Base-by-base conservation (phyloP, 768 basidiomycete species). In the Tylopilus intermedius region DNA sequence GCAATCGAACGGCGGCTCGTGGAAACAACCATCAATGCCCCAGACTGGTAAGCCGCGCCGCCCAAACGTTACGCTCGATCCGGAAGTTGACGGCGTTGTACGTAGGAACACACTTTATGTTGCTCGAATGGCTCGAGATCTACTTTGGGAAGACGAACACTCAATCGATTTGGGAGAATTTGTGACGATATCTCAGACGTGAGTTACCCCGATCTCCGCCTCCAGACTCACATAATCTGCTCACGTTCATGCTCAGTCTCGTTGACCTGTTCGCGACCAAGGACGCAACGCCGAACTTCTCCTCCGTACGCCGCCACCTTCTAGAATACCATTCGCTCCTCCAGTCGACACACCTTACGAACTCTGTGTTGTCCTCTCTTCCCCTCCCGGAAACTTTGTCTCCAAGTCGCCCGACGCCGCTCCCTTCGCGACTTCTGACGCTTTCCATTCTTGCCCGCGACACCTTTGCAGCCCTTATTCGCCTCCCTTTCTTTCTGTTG, bases 151-250 rank as follows among this genome's bases (percentile, higher is more conserved):
- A 62, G 78, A 82, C 53, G 86, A 92, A 53, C 78, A 79, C 54
- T 78, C 81, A 29, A 82, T 98, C 53, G 76, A 82, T 47, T 79
- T 95, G 43, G 82, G 86, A 44, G 84, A 96, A 49, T 95, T 89
- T 64, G 86, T 93, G 21, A 68, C 76, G 11, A 78, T 96, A 51
- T 90, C 90, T 13, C 96, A 99, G 67, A 94, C 91, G 95, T 97
- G 72, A 61, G 88, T 73, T 42, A 18, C 24, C 41, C 51, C 65
- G 64, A 56, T 48, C 59, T 61, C 50, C 55, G 62, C 48, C 58
- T 50, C 50, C 47, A 30, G 35, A 50, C 54, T 44, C 50, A 27
- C 35, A 18, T 51, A 45, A 49, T 62, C 62, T 58, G 47, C 66
- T 61, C 59, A 69, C 61, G 65, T 53, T 50, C 24, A 52, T 50